phyloP scores from a whole-genome alignment of 768 basidiomycete species.

The Termitomyces sp. region DNA sequence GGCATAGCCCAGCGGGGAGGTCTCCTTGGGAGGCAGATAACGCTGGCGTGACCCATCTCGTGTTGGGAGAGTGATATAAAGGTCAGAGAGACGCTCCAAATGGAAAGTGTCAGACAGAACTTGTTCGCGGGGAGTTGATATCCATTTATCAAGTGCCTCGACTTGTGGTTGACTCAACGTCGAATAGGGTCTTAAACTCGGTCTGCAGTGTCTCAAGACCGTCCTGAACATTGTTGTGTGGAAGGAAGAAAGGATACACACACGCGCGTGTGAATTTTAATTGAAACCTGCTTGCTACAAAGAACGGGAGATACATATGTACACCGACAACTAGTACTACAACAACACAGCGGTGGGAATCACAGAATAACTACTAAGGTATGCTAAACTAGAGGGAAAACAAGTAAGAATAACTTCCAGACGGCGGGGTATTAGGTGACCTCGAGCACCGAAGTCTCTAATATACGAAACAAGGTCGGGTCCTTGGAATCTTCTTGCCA shows the following conservation, averaged over 20 bases:
- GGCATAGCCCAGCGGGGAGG: slow-evolving; percentile 46
- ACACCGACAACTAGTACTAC: slow-evolving; percentile 8
- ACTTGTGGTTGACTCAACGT: slow-evolving; percentile 9
- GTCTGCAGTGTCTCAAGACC: slow-evolving; percentile 4
- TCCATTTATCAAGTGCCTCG: slow-evolving; percentile 48
- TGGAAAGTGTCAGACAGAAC: slow-evolving; percentile 43
- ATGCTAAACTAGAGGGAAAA: slow-evolving; percentile 5
- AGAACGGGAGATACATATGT: background rate
- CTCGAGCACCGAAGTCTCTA: slow-evolving; percentile 78
- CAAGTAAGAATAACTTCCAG: slow-evolving; percentile 6
- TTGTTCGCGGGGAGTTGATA: slow-evolving; percentile 39
- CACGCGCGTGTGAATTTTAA: background rate
- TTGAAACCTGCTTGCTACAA: background rate
- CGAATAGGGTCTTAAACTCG: slow-evolving; percentile 8
- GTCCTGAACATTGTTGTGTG: slow-evolving; percentile 13
- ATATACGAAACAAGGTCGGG: slow-evolving; percentile 62
- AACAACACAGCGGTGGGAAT: slow-evolving; percentile 1
- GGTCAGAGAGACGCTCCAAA: slow-evolving; percentile 53
- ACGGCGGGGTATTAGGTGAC: slow-evolving; percentile 31
- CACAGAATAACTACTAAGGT: slow-evolving; percentile 2
- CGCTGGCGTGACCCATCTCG: slow-evolving; percentile 50
- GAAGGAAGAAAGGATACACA: background rate
- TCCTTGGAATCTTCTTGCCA: slow-evolving; percentile 84
- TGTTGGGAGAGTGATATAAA: slow-evolving; percentile 68
- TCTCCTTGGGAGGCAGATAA: slow-evolving; percentile 34